Conservation (phyloP, 352 stramenopile genomes). For the Phytopythium oedochilum region DNA sequence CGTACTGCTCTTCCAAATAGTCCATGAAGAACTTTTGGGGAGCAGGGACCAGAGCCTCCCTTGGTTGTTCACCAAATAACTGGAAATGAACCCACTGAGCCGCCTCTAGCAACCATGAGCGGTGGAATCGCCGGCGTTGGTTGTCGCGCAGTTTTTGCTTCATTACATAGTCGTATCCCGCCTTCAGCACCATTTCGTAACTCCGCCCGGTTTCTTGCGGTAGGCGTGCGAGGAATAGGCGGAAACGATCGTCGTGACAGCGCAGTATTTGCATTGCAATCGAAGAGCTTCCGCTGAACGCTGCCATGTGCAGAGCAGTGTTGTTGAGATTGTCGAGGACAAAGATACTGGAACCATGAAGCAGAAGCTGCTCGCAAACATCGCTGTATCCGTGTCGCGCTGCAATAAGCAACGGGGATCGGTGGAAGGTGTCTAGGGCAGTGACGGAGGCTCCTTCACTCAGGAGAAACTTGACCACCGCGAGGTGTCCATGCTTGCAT, state of each 20-base stretch:
- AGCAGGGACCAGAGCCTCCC: slow-evolving; percentile 11
- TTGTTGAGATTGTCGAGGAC: slow-evolving; percentile 58
- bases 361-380: slow-evolving; percentile 38
- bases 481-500: slow-evolving; percentile 33
- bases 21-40: slow-evolving; percentile 40
- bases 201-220: slow-evolving; percentile 21
- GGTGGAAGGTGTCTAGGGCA: slow-evolving; percentile 43
- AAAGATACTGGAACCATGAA: slow-evolving; percentile 38
- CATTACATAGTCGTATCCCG: slow-evolving; percentile 44
- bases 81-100: slow-evolving; percentile 31
- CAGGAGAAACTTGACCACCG: slow-evolving; percentile 45
- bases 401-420: slow-evolving; percentile 55
- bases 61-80: slow-evolving; percentile 19
- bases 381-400: slow-evolving; percentile 49
- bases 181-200: slow-evolving; percentile 32
- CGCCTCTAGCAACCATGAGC: slow-evolving; percentile 57
- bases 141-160: slow-evolving; percentile 56
- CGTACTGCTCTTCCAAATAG: slow-evolving; percentile 36
- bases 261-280: slow-evolving; percentile 38
- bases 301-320: slow-evolving; percentile 62
- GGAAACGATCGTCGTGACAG: slow-evolving; percentile 39
- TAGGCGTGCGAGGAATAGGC: slow-evolving; percentile 36
- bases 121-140: slow-evolving; percentile 56
- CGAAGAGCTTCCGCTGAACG: slow-evolving; percentile 37
- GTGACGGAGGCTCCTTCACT: slow-evolving; percentile 37